phyloP scores from a whole-genome alignment of 768 basidiomycete genomes.

The Hygrocybe coccinea region DNA sequence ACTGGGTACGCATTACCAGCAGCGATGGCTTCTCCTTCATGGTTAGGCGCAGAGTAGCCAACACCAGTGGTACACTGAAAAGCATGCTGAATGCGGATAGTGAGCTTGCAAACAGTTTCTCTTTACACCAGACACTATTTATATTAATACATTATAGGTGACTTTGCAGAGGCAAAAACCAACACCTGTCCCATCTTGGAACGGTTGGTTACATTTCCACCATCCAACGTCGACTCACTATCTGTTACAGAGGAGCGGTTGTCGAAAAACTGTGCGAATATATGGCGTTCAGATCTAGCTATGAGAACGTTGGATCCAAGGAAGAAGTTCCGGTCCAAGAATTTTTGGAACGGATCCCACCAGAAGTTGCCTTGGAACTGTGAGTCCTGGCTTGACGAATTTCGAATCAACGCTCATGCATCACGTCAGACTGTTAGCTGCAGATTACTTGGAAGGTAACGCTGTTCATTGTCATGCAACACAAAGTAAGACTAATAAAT shows the following conservation, averaged over 20 bases:
- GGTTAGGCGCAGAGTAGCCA: conserved; percentile 67
- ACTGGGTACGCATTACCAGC: conserved; percentile 75
- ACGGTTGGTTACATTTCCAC: conserved; percentile 40
- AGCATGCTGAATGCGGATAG: conserved; percentile 74
- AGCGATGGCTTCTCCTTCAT: conserved; percentile 80
- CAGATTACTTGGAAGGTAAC: conserved; percentile 13
- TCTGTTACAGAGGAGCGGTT: conserved; percentile 50
- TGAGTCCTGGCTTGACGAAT: conserved; percentile 39
- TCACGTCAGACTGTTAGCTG: conserved; percentile 8
- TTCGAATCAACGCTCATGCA: not conserved
- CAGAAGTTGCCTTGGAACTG: conserved; percentile 87
- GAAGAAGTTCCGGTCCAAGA: conserved; percentile 77
- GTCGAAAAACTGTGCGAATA: conserved; percentile 89
- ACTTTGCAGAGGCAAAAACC: conserved; percentile 69
- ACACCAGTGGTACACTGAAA: conserved; percentile 74
- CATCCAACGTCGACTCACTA: not conserved
- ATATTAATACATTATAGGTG: conserved; percentile 40
- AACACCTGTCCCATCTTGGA: conserved; percentile 67
- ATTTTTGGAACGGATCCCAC: conserved; percentile 75
- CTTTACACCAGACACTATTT: conserved; percentile 1
- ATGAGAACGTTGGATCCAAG: conserved; percentile 61
- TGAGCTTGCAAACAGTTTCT: conserved; percentile 29
- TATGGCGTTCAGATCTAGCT: conserved; percentile 78
- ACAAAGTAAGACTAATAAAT: no score
- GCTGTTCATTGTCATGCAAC: not conserved